Evolutionary conservation across 257 asterid genomes (phyloP).

Genomic region (Nyctanthes arbortristis): DNA sequence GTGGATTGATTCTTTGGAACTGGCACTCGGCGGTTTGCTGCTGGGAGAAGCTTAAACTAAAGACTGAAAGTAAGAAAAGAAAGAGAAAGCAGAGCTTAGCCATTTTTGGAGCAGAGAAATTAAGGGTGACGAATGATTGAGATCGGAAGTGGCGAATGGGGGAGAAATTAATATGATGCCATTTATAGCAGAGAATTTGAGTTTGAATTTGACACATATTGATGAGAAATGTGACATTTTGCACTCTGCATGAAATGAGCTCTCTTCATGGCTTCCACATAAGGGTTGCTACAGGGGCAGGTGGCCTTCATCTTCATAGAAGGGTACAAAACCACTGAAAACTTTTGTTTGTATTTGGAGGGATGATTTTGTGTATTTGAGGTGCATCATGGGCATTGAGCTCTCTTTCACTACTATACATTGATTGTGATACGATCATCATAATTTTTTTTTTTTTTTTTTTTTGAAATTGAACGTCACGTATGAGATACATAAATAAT

Average conservation of each 20-base stretch:
- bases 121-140: not conserved
- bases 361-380: not conserved
- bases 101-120: not conserved
- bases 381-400: not conserved
- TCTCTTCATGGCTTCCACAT: conserved; percentile 41
- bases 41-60: conserved; percentile 20
- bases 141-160: conserved; percentile 39
- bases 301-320: conserved; percentile 28
- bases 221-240: conserved; percentile 41
- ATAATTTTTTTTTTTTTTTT: too few relatives aligned
- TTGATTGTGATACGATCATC: not conserved
- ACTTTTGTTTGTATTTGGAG: not conserved
- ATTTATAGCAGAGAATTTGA: conserved; percentile 29
- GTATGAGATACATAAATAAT: too few relatives aligned
- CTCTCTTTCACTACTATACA: not conserved
- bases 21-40: conserved; percentile 49
- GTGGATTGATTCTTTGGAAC: conserved; percentile 43
- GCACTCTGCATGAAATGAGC: conserved; percentile 51
- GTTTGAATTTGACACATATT: conserved; percentile 37
- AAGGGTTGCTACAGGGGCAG: conserved; percentile 25
- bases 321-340: not conserved
- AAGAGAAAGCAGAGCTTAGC: conserved; percentile 10
- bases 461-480: too few relatives aligned
- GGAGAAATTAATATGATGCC: not conserved
- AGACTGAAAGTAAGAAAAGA: conserved; percentile 38